These are phyloP conservation scores for Linderniella brevidens DNA, from an alignment of 257 asterid species.

Conservation along the genomic window DNA sequence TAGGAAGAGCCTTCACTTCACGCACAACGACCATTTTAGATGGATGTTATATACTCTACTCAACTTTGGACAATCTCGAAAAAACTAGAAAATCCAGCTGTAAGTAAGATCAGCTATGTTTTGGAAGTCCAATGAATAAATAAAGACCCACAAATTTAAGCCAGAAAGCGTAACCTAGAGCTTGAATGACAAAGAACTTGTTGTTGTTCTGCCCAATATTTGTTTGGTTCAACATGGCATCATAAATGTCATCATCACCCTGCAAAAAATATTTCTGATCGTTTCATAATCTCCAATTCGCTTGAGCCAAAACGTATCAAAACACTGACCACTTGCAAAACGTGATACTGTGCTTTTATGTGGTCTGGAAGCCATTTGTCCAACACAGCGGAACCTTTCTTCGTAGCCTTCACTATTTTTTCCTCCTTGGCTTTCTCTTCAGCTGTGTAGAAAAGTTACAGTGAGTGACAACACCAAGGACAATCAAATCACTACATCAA, in stretches of 20 bases:
- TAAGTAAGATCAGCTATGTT: not conserved
- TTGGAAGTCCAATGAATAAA: not conserved
- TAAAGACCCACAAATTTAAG: not conserved
- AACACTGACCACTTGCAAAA: slow-evolving; percentile 50
- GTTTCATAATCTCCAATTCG: not conserved
- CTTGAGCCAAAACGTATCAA: not conserved
- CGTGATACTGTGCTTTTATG: slow-evolving; percentile 67
- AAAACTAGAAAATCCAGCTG: slow-evolving; percentile 1
- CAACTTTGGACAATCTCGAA: not conserved
- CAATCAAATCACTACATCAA: not conserved
- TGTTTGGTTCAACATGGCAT: slow-evolving; percentile 90
- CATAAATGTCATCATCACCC: slow-evolving; percentile 70
- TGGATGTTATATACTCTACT: not conserved
- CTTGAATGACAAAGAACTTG: slow-evolving; percentile 69
- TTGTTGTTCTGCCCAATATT: slow-evolving; percentile 79
- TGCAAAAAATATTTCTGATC: slow-evolving; percentile 15
- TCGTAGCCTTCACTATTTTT: slow-evolving; percentile 45
- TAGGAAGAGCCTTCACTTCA: not conserved
- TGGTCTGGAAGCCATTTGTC: slow-evolving; percentile 63
- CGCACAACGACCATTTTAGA: not conserved
- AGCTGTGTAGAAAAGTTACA: slow-evolving; percentile 9
- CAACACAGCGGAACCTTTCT: slow-evolving; percentile 79
- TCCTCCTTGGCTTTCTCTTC: slow-evolving; percentile 21
- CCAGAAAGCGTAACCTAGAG: slow-evolving; percentile 34
- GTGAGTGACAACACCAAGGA: slow-evolving; percentile 10